Evolutionary conservation across 2,329 filamentous ascomycete genomes (phyloP).

Genomic region (Alternaria sp.): DNA sequence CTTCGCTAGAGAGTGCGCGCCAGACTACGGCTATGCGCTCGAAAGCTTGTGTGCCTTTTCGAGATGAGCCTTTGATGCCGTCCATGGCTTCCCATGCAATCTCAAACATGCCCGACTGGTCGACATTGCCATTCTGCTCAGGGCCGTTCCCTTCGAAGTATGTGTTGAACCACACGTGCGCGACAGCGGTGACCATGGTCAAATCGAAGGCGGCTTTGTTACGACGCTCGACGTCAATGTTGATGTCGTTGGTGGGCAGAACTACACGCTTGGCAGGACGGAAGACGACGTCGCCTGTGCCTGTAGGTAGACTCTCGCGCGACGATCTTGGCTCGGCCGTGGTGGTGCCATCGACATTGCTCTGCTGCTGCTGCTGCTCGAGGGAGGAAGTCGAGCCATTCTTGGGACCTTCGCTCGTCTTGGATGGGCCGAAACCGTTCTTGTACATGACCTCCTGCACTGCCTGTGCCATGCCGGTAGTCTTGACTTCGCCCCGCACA

Average conservation of each 20-base stretch:
- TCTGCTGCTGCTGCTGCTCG: constrained; percentile 15
- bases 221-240: constrained; percentile 85
- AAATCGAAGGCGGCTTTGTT: constrained; percentile 78
- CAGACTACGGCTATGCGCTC: constrained; percentile 87
- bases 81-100: constrained; percentile 83
- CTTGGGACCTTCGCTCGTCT: constrained; percentile 24
- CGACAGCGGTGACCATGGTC: constrained; percentile 90
- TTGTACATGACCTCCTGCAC: constrained; percentile 54
- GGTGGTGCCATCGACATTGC: constrained; percentile 21
- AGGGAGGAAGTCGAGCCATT: constrained; percentile 26
- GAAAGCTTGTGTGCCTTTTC: constrained; percentile 81
- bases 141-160: constrained; percentile 87
- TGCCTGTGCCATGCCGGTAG: constrained; percentile 52
- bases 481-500: constrained; percentile 62
- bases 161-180: constrained; percentile 96
- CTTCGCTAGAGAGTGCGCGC: constrained; percentile 58
- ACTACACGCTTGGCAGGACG: constrained; percentile 72
- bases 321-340: constrained; percentile 22
- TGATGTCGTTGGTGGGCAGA: constrained; percentile 82
- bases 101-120: constrained; percentile 73
- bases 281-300: constrained; percentile 76
- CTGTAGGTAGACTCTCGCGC: constrained; percentile 55
- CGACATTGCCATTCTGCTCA: constrained; percentile 68
- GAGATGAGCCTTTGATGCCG: constrained; percentile 86
- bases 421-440: constrained; percentile 41